Conservation (phyloP, 129 eudicot genomes). For the Artemisia argyi region DNA sequence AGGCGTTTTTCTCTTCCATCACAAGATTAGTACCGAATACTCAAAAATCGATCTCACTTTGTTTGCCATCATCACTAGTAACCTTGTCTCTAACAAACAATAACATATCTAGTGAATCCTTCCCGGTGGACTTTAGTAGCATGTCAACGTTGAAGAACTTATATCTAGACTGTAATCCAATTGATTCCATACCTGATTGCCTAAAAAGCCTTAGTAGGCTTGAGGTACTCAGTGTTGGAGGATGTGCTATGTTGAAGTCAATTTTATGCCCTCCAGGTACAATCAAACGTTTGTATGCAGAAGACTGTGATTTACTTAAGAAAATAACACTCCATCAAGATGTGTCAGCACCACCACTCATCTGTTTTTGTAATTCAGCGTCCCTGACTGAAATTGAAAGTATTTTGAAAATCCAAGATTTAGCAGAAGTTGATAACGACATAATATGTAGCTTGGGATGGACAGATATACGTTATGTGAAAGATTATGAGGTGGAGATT, state of each 20-base stretch:
- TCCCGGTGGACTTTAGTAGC: constrained; percentile 21
- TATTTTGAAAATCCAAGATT: not conserved
- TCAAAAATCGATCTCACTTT: not conserved
- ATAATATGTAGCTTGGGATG: constrained; percentile 11
- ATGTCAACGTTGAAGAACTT: constrained; percentile 18
- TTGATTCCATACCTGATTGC: constrained; percentile 23
- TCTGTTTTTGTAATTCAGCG: not conserved
- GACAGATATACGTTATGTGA: not conserved
- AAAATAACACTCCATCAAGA: not conserved
- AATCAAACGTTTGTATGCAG: not conserved
- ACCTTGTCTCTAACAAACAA: constrained; percentile 8
- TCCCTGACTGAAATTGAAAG: constrained; percentile 8
- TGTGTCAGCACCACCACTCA: too few species aligned
- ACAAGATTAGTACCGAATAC: not conserved
- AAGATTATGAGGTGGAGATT: not conserved
- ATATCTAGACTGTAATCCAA: constrained; percentile 10
- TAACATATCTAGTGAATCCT: constrained; percentile 16
- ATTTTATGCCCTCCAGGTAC: not conserved
- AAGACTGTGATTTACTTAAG: not conserved
- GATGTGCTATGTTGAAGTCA: constrained; percentile 3
- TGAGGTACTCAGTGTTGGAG: not conserved
- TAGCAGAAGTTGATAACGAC: not conserved
- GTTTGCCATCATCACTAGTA: not conserved
- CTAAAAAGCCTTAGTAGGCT: constrained; percentile 19
- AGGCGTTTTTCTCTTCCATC: not conserved